Evolutionary conservation across 2,329 filamentous ascomycete genomes (phyloP), one percentile per base, ranked within the genome.

Genomic region (Aspergillus fumigatus): DNA sequence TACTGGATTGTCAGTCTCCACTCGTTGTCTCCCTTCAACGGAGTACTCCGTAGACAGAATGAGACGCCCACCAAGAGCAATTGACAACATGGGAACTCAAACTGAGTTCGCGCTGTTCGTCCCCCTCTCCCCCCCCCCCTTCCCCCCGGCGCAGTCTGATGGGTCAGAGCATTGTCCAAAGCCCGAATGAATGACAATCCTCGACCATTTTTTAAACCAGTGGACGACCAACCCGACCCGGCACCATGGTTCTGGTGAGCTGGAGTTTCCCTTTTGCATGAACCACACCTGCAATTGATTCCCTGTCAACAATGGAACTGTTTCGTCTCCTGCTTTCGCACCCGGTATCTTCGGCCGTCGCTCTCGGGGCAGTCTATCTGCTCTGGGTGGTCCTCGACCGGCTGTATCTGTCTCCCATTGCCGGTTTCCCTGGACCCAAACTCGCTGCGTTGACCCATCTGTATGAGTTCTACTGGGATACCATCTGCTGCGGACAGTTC

Each of bases 401-500:
- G 11, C 57, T 68, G 21, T 65, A 59, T 51, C 58, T 67, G 23
- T 61, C 61, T 9, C 66, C 66, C 8, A 55, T 68, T 29, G 62
- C 65, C 7, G 58, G 51, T 35, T 67, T 67, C 40, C 66, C 66
- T 7, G 65, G 65, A 4, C 66, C 65, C 8, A 64, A 62, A 25
- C 61, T 63, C 48, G 63, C 66, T 3, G 65, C 64, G 17, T 29
- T 59, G 21, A 67, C 60, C 21, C 48, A 51, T 35, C 63, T 62
- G 62, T 62, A 69, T 48, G 65, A 69, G 48, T 65, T 64, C n/a
- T 69, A 67, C 50, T 67, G 63, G 26, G 67, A 69, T 35, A 60
- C 61, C 3, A 49, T 66, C 17, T 59, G 57, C 41, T 57, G 63
- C 19, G 66, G 66, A 4, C 58, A 62, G 48, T 68, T 62, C 54